Evolutionary conservation across 2,329 filamentous ascomycete species (phyloP).

Genomic region (Venturia oleaginea): DNA sequence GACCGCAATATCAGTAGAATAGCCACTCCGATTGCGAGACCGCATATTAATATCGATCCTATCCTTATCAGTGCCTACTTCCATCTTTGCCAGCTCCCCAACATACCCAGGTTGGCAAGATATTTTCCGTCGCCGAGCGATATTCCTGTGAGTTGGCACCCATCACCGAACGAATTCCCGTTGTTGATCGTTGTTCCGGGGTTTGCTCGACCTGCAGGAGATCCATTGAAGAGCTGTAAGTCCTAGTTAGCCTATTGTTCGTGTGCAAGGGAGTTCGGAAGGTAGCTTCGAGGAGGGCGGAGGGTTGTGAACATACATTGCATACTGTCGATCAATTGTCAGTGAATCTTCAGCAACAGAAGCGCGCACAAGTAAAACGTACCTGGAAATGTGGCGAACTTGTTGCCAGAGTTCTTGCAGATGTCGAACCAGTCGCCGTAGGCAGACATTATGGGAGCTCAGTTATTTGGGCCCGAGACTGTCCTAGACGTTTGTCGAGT

Average conservation of each 20-base stretch:
- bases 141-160: slow-evolving; percentile 72
- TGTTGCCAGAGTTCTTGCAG: slow-evolving; percentile 40
- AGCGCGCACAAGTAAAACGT: slow-evolving; percentile 15
- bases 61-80: slow-evolving; percentile 22
- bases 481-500: background rate
- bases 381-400: slow-evolving; percentile 32
- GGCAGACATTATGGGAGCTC: slow-evolving; percentile 1
- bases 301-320: slow-evolving; percentile 29
- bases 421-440: slow-evolving; percentile 36
- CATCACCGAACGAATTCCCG: slow-evolving; percentile 43
- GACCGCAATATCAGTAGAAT: slow-evolving; percentile 66
- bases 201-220: slow-evolving; percentile 35
- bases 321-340: slow-evolving; percentile 29
- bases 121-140: slow-evolving; percentile 53
- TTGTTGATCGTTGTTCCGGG: slow-evolving; percentile 24
- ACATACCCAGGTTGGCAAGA: slow-evolving; percentile 74
- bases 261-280: background rate
- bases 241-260: slow-evolving; percentile 1
- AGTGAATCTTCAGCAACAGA: background rate
- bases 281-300: background rate
- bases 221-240: slow-evolving; percentile 54
- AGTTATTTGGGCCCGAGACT: background rate
- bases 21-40: slow-evolving; percentile 61
- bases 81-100: background rate
- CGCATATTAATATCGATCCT: slow-evolving; percentile 84